Evolutionary conservation across 495 filamentous ascomycete genomes (phyloP).

Genomic region (Aspergillus steynii): DNA sequence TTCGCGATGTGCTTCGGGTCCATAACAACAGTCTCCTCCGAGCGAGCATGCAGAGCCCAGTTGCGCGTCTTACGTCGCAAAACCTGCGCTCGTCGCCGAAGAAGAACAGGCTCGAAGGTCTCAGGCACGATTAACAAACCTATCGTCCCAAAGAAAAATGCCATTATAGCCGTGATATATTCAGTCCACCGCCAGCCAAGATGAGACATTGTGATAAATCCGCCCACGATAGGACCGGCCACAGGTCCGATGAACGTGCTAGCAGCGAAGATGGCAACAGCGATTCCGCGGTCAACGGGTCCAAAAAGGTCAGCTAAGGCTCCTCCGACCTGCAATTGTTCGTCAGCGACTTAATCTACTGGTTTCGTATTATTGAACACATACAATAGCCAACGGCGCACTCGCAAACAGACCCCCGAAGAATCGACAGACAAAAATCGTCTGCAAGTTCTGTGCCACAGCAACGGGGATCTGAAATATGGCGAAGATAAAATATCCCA

Average conservation of each 20-base stretch:
- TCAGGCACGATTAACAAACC: slow-evolving; percentile 50
- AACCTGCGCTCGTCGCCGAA: slow-evolving; percentile 47
- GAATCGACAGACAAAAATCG: slow-evolving; percentile 58
- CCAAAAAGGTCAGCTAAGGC: slow-evolving; percentile 57
- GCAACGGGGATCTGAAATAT: slow-evolving; percentile 59
- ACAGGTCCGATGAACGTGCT: slow-evolving; percentile 56
- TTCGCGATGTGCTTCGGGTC: slow-evolving; percentile 35
- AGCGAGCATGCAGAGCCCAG: slow-evolving; percentile 47
- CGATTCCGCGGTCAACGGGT: slow-evolving; percentile 55
- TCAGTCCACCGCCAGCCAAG: slow-evolving; percentile 61
- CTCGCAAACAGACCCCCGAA: slow-evolving; percentile 55
- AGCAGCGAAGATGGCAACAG: slow-evolving; percentile 53
- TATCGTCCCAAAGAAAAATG: slow-evolving; percentile 39
- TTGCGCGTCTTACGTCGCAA: slow-evolving; percentile 57
- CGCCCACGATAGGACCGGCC: slow-evolving; percentile 55
- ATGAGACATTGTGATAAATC: slow-evolving; percentile 48
- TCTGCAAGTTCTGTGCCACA: slow-evolving; percentile 51
- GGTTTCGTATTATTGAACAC: background rate
- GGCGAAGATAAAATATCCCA: slow-evolving; percentile 49
- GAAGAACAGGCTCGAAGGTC: slow-evolving; percentile 53
- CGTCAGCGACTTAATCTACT: background rate
- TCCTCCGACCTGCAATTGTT: slow-evolving; percentile 35
- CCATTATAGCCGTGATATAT: slow-evolving; percentile 58
- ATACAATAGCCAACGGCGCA: slow-evolving; percentile 54
- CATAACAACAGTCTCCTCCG: slow-evolving; percentile 21